Base-by-base conservation (phyloP, 176 grass and related monocot species). In the Zoysia japonica region DNA sequence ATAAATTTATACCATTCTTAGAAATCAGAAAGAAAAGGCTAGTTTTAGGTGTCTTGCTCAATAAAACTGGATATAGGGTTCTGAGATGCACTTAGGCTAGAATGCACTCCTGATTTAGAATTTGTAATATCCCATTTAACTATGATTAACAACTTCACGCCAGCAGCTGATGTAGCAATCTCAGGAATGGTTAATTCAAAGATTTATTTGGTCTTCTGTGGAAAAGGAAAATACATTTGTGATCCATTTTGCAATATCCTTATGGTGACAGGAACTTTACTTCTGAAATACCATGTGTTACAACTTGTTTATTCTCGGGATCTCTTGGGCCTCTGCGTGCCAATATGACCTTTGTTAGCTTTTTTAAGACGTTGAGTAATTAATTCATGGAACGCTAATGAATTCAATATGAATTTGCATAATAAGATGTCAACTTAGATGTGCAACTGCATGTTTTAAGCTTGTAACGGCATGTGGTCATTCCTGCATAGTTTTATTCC, bases 171-270 rank as follows among this genome's bases (percentile, higher is more conserved):
- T 36, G 59, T 61, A 61, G 28, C n/a, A 60, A 60, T 20, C 8
- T 20, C 2, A 35, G 11, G 59, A 3, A 11, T 20, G n/a, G 5
- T 20, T 2, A 61, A 61, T 11, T 61, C 36, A 11, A 11, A 11
- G 19, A 20, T 61, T 61, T 61, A 11, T 60, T 20, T 61, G 59
- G 19, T 61, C 59, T 20, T 61, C 59, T 36, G 55, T 11, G 59
- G 20, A 36, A 57, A 42, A 17, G 40, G 37, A 47, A 71, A 72
- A 65, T 78, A 19, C 37, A 64, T 42, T 72, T 8, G 6, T 65
- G 47, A 72, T 49, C 51, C 39, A 47, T 72, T 50, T 20, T 67
- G 56, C 66, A 79, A 11, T 55, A 38, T 65, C 82, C 61, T 10
- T 12, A 46, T 14, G 38, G 7, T 52, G 28, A 64, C 20, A 4